Evolutionary conservation across 192 early-diverging fungal species (phyloP).

Genomic region (Backusella parvicylindrica): DNA sequence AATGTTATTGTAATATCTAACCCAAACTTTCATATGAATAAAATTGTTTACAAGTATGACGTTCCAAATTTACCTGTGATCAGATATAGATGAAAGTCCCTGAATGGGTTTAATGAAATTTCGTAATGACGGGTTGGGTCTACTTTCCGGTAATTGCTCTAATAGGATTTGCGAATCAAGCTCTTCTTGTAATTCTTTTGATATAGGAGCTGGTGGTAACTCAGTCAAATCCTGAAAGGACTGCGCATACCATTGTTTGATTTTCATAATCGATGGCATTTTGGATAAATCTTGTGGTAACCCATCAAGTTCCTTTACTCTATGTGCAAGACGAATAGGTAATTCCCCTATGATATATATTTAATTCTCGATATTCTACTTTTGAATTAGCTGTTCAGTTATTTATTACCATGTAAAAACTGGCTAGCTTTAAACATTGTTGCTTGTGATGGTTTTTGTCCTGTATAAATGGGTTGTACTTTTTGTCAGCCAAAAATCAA

Average conservation of each 20-base stretch:
- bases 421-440: conserved; percentile 73
- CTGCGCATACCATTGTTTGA: conserved; percentile 95
- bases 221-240: conserved; percentile 58
- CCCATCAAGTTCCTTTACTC: conserved; percentile 92
- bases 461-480: neutral
- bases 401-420: conserved; percentile 58
- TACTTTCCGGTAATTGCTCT: conserved; percentile 38
- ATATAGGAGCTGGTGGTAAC: neutral
- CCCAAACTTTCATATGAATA: neutral
- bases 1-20: conserved; percentile 56
- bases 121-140: conserved; percentile 38
- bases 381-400: neutral
- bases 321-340: conserved; percentile 88
- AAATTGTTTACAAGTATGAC: neutral
- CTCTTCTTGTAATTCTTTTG: neutral
- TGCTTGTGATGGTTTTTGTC: conserved; percentile 70
- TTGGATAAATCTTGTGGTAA: conserved; percentile 80
- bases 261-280: conserved; percentile 90
- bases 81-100: conserved; percentile 29
- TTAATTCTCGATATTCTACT: neutral
- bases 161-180: conserved; percentile 24
- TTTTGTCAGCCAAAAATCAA: neutral
- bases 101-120: conserved; percentile 1
- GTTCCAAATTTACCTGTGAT: conserved; percentile 40
- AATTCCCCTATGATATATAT: conserved; percentile 64